These are phyloP conservation scores for Monilinia aucupariae DNA, from an alignment of 2,329 filamentous ascomycete genomes.

Conservation along the genomic window DNA sequence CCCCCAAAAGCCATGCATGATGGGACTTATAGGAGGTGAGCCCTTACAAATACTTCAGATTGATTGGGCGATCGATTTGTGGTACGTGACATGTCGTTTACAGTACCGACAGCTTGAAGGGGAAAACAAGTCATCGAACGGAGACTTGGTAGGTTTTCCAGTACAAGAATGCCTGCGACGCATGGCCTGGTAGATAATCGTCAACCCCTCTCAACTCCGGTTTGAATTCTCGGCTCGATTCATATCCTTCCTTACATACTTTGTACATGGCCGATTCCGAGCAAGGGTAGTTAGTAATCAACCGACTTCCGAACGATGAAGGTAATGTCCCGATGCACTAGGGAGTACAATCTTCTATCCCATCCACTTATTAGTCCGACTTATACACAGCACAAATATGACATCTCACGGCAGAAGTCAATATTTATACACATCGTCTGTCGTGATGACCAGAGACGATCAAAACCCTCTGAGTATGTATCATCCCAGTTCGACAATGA, in stretches of 20 bases:
- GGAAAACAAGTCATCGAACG: background rate
- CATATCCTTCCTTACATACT: too few species aligned
- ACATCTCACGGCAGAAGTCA: too few species aligned
- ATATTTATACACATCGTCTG: too few species aligned
- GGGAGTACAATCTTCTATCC: background rate
- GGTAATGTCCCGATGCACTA: background rate
- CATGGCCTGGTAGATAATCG: too few species aligned
- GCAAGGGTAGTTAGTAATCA: background rate
- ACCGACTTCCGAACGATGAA: background rate
- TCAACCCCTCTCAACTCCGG: too few species aligned
- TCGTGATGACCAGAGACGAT: too few species aligned
- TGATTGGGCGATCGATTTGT: background rate
- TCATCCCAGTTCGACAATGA: too few species aligned
- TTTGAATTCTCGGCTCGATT: background rate
- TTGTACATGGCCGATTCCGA: background rate
- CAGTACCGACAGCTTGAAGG: background rate
- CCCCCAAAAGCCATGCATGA: background rate
- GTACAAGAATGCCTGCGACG: too few species aligned
- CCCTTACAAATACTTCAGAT: background rate
- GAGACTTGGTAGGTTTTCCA: too few species aligned
- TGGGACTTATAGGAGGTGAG: background rate
- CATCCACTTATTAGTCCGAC: too few species aligned
- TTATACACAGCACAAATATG: too few species aligned
- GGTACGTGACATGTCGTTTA: background rate
- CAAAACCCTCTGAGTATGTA: too few species aligned